phyloP scores from a whole-genome alignment of 1,284 basidiomycete genomes.

The Cutaneotrichosporon cyanovorans region DNA sequence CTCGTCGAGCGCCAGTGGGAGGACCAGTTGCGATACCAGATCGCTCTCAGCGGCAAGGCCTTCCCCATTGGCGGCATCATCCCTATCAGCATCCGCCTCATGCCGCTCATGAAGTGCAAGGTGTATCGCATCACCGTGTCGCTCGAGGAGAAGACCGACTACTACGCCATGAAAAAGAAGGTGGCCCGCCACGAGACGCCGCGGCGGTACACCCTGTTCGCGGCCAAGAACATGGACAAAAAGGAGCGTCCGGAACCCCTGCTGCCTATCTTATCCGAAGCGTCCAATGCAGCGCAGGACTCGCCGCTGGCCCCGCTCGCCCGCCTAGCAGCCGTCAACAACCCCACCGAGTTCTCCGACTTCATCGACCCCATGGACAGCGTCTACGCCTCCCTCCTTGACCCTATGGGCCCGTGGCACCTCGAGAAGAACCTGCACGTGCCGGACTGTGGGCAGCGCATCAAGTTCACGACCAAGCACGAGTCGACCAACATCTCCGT shows the following conservation, averaged over 20 bases:
- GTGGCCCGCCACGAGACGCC: constrained; percentile 70
- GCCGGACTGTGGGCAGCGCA: constrained; percentile 47
- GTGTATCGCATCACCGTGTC: constrained; percentile 67
- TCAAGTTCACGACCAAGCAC: constrained; percentile 80
- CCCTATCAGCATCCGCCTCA: constrained; percentile 71
- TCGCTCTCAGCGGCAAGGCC: constrained; percentile 70
- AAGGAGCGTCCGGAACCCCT: constrained; percentile 48
- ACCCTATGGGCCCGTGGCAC: constrained; percentile 53
- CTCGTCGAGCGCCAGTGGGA: constrained; percentile 91
- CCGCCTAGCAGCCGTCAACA: constrained; percentile 34
- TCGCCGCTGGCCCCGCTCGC: constrained; percentile 48
- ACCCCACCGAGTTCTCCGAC: constrained; percentile 42
- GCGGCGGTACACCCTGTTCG: constrained; percentile 60
- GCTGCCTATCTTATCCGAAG: constrained; percentile 51
- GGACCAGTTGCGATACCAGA: constrained; percentile 67
- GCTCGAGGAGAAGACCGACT: constrained; percentile 81
- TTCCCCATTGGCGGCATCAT: constrained; percentile 77
- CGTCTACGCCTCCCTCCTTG: constrained; percentile 47
- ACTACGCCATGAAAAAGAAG: constrained; percentile 62
- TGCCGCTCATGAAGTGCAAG: constrained; percentile 78
- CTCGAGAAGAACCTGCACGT: constrained; percentile 47
- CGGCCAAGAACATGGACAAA: constrained; percentile 52
- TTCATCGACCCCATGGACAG: constrained; percentile 43
- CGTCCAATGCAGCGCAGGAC: constrained; percentile 39
- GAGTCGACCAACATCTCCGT: constrained; percentile 71